Conservation (phyloP, 441 rosid genomes). For the Populus trichocarpa region DNA sequence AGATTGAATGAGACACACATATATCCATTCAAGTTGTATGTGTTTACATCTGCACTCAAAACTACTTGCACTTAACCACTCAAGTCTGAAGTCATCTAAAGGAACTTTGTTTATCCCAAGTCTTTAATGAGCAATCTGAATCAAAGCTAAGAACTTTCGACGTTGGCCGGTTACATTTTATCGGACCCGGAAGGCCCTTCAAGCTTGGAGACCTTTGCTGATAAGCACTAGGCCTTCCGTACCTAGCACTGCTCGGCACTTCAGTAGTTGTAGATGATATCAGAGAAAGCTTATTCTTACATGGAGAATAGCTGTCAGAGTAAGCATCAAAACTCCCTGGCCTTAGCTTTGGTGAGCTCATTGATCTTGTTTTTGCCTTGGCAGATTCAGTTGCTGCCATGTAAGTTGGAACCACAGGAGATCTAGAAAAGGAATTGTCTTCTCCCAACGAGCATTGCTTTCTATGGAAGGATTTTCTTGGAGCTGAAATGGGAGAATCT, state of each 20-base stretch:
- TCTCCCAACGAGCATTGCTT: constrained; percentile 59
- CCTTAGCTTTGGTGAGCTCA: constrained; percentile 72
- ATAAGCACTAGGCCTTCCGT: constrained; percentile 39
- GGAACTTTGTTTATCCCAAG: constrained; percentile 39
- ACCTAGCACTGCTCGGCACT: constrained; percentile 35
- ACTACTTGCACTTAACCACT: neutral
- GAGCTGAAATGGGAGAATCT: constrained; percentile 30
- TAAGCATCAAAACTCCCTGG: constrained; percentile 60
- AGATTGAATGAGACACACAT: neutral
- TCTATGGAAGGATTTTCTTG: constrained; percentile 48
- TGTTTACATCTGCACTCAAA: neutral
- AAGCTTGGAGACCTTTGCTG: constrained; percentile 86
- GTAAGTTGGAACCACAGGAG: constrained; percentile 60
- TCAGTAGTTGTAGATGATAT: constrained; percentile 41
- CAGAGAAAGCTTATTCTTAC: constrained; percentile 54
- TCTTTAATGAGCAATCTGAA: constrained; percentile 48
- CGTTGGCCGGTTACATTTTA: constrained; percentile 40
- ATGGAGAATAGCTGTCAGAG: constrained; percentile 79
- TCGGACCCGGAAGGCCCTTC: constrained; percentile 46
- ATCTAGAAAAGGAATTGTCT: constrained; percentile 40
- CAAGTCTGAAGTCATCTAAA: constrained; percentile 33
- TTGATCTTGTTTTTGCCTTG: constrained; percentile 71
- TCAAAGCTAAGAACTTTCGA: constrained; percentile 55
- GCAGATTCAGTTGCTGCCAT: constrained; percentile 94
- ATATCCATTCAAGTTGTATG: neutral